phyloP scores from a whole-genome alignment of 1,284 basidiomycete species.

The Meira miltonrushii region DNA sequence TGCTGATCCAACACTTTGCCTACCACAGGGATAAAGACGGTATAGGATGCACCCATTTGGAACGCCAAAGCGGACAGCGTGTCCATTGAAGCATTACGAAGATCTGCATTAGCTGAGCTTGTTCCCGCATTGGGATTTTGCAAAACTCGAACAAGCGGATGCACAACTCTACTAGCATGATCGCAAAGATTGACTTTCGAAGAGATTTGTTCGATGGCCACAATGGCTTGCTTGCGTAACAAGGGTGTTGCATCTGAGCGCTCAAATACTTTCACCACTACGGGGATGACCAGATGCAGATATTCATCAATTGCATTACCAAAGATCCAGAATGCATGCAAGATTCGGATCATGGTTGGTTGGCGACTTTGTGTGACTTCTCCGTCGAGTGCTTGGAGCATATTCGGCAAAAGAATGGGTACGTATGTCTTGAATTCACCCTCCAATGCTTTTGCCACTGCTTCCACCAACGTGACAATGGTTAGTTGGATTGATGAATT shows the following conservation, averaged over 20 bases:
- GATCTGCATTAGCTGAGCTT: constrained; percentile 57
- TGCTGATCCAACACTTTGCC: constrained; percentile 80
- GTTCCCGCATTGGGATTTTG: constrained; percentile 61
- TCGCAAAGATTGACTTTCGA: constrained; percentile 97
- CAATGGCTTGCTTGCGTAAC: constrained; percentile 80
- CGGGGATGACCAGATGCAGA: constrained; percentile 89
- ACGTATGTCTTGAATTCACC: constrained; percentile 97
- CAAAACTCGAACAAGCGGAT: constrained; percentile 85
- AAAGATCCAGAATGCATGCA: constrained; percentile 87
- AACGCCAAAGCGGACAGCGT: constrained; percentile 85
- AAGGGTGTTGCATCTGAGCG: constrained; percentile 68
- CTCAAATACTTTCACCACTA: constrained; percentile 88
- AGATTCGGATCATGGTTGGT: constrained; percentile 78
- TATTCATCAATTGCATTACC: constrained; percentile 97
- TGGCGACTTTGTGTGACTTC: constrained; percentile 45
- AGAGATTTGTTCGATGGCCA: constrained; percentile 84
- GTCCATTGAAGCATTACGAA: constrained; percentile 83
- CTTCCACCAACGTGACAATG: constrained; percentile 87
- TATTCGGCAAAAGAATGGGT: constrained; percentile 82
- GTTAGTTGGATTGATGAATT: constrained; percentile 80
- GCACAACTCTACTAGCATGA: constrained; percentile 93
- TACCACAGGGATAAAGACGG: constrained; percentile 93
- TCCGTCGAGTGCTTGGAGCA: constrained; percentile 70
- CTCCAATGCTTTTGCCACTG: constrained; percentile 88
- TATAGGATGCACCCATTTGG: constrained; percentile 92